Percentiles rank a stretch among this genome's conserved stretches.
Evolutionary conservation across 2,329 filamentous ascomycete genomes (phyloP).

Genomic region (Trichophyton schoenleinii): DNA sequence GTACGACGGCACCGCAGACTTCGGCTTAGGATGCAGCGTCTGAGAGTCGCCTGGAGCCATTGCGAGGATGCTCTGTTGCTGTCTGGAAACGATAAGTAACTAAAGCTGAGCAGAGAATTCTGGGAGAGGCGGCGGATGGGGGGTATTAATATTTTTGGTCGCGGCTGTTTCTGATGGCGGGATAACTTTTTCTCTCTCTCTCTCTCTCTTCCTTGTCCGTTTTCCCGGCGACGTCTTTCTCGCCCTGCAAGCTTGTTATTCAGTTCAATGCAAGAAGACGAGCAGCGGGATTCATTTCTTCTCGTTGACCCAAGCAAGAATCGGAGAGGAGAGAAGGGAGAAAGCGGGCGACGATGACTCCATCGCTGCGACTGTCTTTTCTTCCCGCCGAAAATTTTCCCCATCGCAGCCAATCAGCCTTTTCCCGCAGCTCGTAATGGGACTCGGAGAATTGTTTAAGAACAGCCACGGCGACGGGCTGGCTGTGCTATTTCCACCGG

Average conservation of each 20-base stretch:
- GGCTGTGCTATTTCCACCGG: background rate
- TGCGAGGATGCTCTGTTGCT: background rate
- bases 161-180: background rate
- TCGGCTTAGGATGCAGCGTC: slow-evolving; percentile 35
- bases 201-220: background rate
- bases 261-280: too few relatives aligned
- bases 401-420: background rate
- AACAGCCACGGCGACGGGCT: background rate
- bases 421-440: background rate
- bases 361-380: background rate
- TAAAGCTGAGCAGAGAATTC: background rate
- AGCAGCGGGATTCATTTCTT: background rate
- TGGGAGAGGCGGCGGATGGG: background rate
- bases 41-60: slow-evolving; percentile 37
- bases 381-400: background rate
- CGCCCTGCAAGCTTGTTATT: background rate
- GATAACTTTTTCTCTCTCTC: background rate
- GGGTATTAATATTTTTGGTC: background rate
- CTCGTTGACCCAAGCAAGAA: background rate
- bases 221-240: background rate
- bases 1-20: slow-evolving; percentile 44
- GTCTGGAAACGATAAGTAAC: background rate
- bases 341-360: background rate
- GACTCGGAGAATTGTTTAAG: background rate
- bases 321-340: background rate